A percentile compares a stretch with the other conserved stretches of the same genome.
Evolutionary conservation across 2,329 filamentous ascomycete genomes (phyloP).

Genomic region (Fusarium cicatricum): DNA sequence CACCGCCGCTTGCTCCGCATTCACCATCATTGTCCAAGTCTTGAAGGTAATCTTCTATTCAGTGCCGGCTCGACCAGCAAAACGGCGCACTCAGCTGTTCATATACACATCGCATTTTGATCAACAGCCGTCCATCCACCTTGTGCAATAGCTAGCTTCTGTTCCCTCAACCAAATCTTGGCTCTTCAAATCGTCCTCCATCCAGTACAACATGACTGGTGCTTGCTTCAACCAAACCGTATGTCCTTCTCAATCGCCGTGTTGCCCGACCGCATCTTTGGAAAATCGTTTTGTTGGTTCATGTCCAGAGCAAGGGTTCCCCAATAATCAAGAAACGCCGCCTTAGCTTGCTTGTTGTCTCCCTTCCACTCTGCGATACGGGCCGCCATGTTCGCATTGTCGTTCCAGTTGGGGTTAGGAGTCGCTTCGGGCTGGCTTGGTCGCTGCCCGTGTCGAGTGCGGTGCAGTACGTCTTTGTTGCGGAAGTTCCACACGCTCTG

Average conservation of each 20-base stretch:
- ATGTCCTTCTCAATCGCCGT: slow-evolving; percentile 51
- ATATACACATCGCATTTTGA: slow-evolving; percentile 31
- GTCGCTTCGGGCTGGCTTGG: slow-evolving; percentile 39
- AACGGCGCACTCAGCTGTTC: slow-evolving; percentile 29
- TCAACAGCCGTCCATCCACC: slow-evolving; percentile 23
- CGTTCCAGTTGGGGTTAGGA: slow-evolving; percentile 34
- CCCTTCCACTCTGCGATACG: slow-evolving; percentile 7
- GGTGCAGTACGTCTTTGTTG: slow-evolving; percentile 41
- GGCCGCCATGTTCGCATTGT: slow-evolving; percentile 23
- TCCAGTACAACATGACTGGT: slow-evolving; percentile 13
- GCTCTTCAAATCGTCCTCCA: slow-evolving; percentile 20
- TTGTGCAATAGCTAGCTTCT: slow-evolving; percentile 29
- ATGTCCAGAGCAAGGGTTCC: slow-evolving; percentile 50
- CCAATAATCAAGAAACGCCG: slow-evolving; percentile 48
- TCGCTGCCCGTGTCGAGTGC: slow-evolving; percentile 7
- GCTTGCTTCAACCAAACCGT: slow-evolving; percentile 6
- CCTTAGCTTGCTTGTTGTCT: slow-evolving; percentile 36
- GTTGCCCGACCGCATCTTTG: slow-evolving; percentile 48
- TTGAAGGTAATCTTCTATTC: slow-evolving; percentile 22
- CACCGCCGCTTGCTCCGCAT: slow-evolving; percentile 20
- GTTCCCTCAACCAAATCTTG: slow-evolving; percentile 26
- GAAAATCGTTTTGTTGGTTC: slow-evolving; percentile 46
- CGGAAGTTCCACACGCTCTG: slow-evolving; percentile 60
- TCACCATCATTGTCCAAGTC: slow-evolving; percentile 1
- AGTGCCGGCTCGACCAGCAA: slow-evolving; percentile 31